phyloP scores from a whole-genome alignment of 176 grass and related monocot genomes.

The Aegilops sharonensis region DNA sequence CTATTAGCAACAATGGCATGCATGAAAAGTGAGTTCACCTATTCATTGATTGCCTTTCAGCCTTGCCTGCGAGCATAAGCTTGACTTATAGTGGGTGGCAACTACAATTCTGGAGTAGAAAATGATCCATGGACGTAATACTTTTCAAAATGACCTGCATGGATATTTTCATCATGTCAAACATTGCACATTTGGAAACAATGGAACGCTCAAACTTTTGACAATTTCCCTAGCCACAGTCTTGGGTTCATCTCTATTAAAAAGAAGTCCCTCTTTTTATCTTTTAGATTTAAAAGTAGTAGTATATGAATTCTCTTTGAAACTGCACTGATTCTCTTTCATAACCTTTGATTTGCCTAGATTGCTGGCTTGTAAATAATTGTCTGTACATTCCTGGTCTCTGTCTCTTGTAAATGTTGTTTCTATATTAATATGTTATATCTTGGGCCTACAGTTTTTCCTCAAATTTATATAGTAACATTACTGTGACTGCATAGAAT shows the following conservation, averaged over 20 bases:
- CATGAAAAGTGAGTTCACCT: background rate
- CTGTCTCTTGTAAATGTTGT: slow-evolving; percentile 4
- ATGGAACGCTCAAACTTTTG: background rate
- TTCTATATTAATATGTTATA: background rate
- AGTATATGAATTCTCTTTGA: background rate
- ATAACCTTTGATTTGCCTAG: background rate
- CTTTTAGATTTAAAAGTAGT: background rate
- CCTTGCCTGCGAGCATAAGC: background rate
- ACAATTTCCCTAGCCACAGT: background rate
- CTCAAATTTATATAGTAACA: background rate
- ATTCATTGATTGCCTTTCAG: background rate
- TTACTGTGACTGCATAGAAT: slow-evolving; percentile 21
- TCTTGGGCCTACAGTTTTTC: background rate
- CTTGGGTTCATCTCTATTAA: background rate
- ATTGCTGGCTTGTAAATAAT: slow-evolving; percentile 2
- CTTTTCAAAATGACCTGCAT: background rate
- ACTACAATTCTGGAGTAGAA: background rate
- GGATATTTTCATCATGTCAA: background rate
- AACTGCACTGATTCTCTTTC: background rate
- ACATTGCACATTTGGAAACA: background rate
- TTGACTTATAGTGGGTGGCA: background rate
- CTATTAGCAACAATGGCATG: background rate
- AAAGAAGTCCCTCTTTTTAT: background rate
- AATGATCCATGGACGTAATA: background rate
- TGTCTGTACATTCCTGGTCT: background rate